A percentile compares a stretch with the other conserved stretches of the same genome.
Conservation (phyloP, 441 rosid genomes). For the Euphorbia corollata region DNA sequence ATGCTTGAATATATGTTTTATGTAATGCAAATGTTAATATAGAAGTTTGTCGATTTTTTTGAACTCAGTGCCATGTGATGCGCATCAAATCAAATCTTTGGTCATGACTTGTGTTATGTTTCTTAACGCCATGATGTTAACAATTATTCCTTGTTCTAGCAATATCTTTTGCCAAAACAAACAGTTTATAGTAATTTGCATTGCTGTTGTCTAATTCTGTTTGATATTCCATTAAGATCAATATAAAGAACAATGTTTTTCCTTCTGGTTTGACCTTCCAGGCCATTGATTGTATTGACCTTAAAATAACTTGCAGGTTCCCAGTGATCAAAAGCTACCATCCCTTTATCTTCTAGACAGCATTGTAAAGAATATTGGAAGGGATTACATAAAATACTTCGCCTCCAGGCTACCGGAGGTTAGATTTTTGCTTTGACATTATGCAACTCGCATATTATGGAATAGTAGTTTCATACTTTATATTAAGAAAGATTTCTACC, state of each 20-base stretch:
- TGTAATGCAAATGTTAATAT: neutral
- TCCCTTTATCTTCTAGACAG: slow-evolving; percentile 95
- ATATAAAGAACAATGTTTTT: neutral
- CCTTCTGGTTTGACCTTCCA: slow-evolving; percentile 4
- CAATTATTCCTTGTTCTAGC: neutral
- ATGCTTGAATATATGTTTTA: slow-evolving; percentile 3
- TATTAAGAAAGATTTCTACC: neutral
- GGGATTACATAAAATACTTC: slow-evolving; percentile 84
- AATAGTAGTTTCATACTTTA: neutral
- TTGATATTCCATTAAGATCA: neutral
- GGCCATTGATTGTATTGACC: slow-evolving; percentile 27
- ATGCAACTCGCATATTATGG: neutral
- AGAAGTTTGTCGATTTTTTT: neutral
- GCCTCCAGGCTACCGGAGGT: slow-evolving; percentile 83
- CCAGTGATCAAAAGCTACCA: slow-evolving; percentile 97
- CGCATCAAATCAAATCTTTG: neutral
- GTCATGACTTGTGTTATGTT: neutral
- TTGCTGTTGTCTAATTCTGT: neutral
- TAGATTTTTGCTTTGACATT: slow-evolving; percentile 26
- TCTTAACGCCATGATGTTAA: neutral
- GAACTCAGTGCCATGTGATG: neutral
- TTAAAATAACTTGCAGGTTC: slow-evolving; percentile 71
- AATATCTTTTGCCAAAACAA: neutral
- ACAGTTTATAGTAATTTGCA: neutral
- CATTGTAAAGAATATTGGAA: slow-evolving; percentile 94